These are phyloP conservation scores for Nannochloris sp. DNA, from an alignment of 139 green algal genomes.

Conservation along the genomic window DNA sequence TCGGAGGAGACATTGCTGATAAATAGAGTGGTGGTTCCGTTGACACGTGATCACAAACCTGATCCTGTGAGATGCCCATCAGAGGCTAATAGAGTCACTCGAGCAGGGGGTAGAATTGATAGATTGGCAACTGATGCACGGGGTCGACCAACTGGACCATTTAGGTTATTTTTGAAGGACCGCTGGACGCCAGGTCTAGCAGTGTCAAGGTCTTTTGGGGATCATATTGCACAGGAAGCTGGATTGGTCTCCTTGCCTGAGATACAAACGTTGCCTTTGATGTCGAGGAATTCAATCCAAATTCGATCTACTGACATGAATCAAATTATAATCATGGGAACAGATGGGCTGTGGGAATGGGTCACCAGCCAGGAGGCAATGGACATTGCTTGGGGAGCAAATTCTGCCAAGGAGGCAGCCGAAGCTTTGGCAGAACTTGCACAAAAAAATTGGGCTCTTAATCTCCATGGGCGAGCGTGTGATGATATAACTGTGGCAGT, in stretches of 20 bases:
- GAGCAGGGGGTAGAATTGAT: conserved; percentile 36
- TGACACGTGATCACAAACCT: conserved; percentile 54
- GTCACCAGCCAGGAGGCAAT: conserved; percentile 21
- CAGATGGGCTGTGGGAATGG: conserved; percentile 39
- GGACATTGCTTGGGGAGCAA: conserved; percentile 17
- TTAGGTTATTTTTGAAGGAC: conserved; percentile 39
- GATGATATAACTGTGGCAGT: conserved; percentile 39
- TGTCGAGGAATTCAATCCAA: background rate
- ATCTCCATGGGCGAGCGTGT: conserved; percentile 25
- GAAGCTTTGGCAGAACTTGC: conserved; percentile 21
- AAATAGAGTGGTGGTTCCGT: conserved; percentile 7
- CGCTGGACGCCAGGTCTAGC: conserved; percentile 41
- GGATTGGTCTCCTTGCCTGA: conserved; percentile 39
- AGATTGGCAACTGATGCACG: conserved; percentile 19
- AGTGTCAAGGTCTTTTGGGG: conserved; percentile 41
- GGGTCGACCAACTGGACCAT: conserved; percentile 28
- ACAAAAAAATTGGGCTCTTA: conserved; percentile 30
- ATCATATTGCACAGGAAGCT: conserved; percentile 41
- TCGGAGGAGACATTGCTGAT: background rate
- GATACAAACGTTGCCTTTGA: conserved; percentile 20
- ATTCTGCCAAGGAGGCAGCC: conserved; percentile 21
- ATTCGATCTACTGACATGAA: background rate
- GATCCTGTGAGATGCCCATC: conserved; percentile 15
- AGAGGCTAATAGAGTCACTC: conserved; percentile 33
- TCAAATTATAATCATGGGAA: conserved; percentile 28